Base-by-base conservation (phyloP, 768 basidiomycete species). In the Boletus rex-veris region DNA sequence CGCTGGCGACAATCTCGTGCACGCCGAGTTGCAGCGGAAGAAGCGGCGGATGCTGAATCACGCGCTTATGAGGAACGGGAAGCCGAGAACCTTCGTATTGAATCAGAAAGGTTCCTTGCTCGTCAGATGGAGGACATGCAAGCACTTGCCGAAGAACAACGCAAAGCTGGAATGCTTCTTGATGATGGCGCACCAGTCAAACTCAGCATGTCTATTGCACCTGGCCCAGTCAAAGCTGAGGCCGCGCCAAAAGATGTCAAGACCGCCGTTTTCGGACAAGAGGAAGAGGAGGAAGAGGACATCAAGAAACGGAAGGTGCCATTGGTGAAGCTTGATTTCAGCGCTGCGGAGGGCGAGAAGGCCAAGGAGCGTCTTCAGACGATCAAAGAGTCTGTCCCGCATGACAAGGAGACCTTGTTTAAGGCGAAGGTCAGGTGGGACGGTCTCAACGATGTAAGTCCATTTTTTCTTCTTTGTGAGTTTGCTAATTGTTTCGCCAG, bases 71-170 rank as follows among this genome's bases (percentile, higher is more conserved):
- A 97, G 71, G 86, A 87, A 43, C 86, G 88, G 48, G 92, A 97
- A 71, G 82, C 84, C 8, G 93, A 90, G 66, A 89, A 91, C 60
- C 77, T 97, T 21, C 84, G 92, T 35, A 81, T 84, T 45, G 93
- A 98, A 71, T 93, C 92, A 1, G 96, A 98, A 70, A 88, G 85
- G 58, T 97, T 98, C 80, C 78, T 98, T 55, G 90, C 91, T 35
- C 80, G 85, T 50, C 94, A 97, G 65, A 93, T 96, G 91, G 91
- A 91, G 58, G 94, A 98, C 69, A 89, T 96, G 85, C 92, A 93
- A 59, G 87, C 90, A 3, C 75, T 96, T 28, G 90, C 90, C 12
- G 90, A 90, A 47, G 89, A 95, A 64, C 92, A 97, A 64, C 85
- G 91, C 58, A 90, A 91, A 64, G 91, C 90, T 7, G 94, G 94